These are phyloP conservation scores for Cryptococcus wingfieldii DNA, from an alignment of 1,284 basidiomycete species.

Conservation along the genomic window DNA sequence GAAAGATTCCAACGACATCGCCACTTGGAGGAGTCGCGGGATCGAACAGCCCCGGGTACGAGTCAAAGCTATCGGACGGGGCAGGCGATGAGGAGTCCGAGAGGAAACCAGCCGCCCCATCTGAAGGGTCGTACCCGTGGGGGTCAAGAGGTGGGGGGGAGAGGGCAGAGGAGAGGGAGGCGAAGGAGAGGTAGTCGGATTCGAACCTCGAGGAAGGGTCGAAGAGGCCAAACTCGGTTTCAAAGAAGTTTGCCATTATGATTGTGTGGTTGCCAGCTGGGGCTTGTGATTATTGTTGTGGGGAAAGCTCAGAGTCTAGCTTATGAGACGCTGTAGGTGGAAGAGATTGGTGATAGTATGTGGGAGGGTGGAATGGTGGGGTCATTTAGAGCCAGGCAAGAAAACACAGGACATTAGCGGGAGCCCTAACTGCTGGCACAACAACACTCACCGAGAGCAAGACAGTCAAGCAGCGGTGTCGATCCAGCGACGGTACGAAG, in stretches of 20 bases:
- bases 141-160: constrained; percentile 1
- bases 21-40: constrained; percentile 8
- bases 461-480: no score
- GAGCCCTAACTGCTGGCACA: no score
- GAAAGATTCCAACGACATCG: constrained; percentile 29
- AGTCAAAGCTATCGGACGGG: constrained; percentile 22
- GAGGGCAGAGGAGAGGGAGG: constrained; percentile 31
- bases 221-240: constrained; percentile 26
- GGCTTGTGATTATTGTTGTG: no score
- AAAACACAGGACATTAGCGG: no score
- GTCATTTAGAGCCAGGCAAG: no score
- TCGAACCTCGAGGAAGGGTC: constrained; percentile 25
- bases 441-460: no score
- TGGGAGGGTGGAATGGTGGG: no score
- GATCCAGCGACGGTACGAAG: no score
- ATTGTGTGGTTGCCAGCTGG: no score
- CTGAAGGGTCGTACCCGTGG: constrained; percentile 3
- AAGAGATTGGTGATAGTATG: no score
- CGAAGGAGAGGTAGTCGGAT: constrained; percentile 34
- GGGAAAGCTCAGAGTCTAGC: no score
- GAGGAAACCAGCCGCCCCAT: constrained; percentile 6
- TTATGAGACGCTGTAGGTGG: no score
- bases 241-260: constrained; percentile 34
- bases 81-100: constrained; percentile 21
- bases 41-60: constrained; percentile 19